These are phyloP conservation scores for Sherardia arvensis DNA, from an alignment of 257 asterid species.

Conservation along the genomic window DNA sequence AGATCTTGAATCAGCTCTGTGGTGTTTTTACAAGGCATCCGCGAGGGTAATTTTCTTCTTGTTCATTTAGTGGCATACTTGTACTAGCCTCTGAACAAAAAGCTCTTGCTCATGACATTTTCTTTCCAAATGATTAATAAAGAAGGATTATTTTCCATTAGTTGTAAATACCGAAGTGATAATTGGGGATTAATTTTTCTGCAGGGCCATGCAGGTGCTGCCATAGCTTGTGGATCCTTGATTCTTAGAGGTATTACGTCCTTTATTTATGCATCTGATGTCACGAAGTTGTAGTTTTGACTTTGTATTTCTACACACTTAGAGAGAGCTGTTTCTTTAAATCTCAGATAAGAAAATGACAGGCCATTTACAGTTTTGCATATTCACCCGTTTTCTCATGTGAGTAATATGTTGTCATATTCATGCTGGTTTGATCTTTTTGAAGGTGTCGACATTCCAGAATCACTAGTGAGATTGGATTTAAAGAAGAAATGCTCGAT, in stretches of 20 bases:
- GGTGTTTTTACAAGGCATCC: slow-evolving; percentile 98
- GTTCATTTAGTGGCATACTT: slow-evolving; percentile 8
- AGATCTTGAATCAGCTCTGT: slow-evolving; percentile 75
- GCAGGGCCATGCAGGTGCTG: slow-evolving; percentile 91
- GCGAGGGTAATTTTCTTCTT: slow-evolving; percentile 46
- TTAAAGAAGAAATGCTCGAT: slow-evolving; percentile 29
- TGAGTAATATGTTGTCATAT: not conserved
- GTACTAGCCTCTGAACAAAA: not conserved
- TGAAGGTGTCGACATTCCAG: slow-evolving; percentile 64
- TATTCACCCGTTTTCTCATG: too few species aligned
- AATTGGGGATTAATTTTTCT: not conserved
- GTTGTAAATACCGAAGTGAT: not conserved
- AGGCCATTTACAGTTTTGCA: too few species aligned
- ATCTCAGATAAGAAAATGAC: too few species aligned
- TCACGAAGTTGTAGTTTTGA: not conserved
- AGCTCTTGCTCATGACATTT: not conserved
- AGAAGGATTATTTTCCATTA: not conserved
- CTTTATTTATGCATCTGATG: not conserved
- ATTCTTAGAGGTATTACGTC: slow-evolving; percentile 54
- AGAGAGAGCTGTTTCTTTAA: too few species aligned
- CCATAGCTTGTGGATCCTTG: slow-evolving; percentile 87
- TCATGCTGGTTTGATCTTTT: not conserved
- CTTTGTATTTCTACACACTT: not conserved
- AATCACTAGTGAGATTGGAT: slow-evolving; percentile 46
- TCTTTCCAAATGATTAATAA: not conserved